Evolutionary conservation across 192 early-diverging fungal genomes (phyloP), one percentile per base, ranked within the genome.

Genomic region (Coemansia sp.): DNA sequence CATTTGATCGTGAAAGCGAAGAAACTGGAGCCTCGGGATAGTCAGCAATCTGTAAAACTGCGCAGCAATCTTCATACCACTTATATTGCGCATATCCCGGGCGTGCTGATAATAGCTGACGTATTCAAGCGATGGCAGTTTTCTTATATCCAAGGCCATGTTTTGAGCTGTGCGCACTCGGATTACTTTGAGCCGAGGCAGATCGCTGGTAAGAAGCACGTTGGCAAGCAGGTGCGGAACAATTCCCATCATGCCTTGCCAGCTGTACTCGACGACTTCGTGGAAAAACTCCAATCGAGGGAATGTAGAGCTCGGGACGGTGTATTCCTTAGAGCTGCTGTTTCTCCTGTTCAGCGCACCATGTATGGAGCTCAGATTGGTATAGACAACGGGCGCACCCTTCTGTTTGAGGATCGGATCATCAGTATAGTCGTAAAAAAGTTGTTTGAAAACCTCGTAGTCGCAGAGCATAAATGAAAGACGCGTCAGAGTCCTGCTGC

Each of bases 171-270:
- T 50, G 2, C 51, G 42, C 36, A 61, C 11, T 22, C 47, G 32
- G 16, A 75, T 27, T 11, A 18, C 25, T 0, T 36, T 52, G 0
- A 75, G 39, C 19, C 30, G 13, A 5, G 66, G 67, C 7, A 75
- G 48, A 10, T 4, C n/a, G 13, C 39, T 58, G 20, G 6, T 34
- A 28, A 49, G 18, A 2, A 75, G 42, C 9, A 45, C 58, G 56
- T 65, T 55, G 24, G 64, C 42, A 6, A 75, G 55, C 39, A 67
- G 32, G 13, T 75, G 72, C 11, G 72, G 60, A 1, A 60, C 57
- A 7, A 58, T 50, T 2, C 66, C 60, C 23, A 27, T 16, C 14
- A 45, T 13, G 27, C 62, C 6, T 27, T 74, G 72, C 67, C 67
- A 69, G 6, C 1, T 9, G 24, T 58, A 54, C 2, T 24, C 32